A percentile compares a stretch with the other conserved stretches of the same genome.
Evolutionary conservation across 2,329 filamentous ascomycete genomes (phyloP).

Genomic region (Aspergillus neotritici): DNA sequence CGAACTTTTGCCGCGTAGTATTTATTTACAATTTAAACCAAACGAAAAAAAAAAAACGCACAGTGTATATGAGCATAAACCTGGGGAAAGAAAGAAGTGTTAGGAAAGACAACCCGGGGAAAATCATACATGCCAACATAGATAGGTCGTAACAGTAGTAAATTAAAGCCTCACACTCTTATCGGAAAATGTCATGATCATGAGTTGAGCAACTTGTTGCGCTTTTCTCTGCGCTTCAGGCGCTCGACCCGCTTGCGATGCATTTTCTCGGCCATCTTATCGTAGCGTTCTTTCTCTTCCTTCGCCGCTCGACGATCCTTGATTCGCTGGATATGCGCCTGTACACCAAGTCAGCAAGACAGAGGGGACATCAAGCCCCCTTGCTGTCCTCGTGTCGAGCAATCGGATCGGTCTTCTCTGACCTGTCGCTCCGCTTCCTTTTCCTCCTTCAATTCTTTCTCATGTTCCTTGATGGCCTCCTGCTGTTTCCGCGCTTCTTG

Average conservation of each 20-base stretch:
- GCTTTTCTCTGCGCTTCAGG: slow-evolving; percentile 91
- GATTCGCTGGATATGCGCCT: slow-evolving; percentile 73
- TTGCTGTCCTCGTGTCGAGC: not conserved
- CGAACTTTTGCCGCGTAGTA: too few relatives aligned
- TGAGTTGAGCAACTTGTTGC: slow-evolving; percentile 54
- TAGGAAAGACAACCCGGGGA: too few relatives aligned
- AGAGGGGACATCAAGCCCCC: not conserved
- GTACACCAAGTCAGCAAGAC: slow-evolving; percentile 4
- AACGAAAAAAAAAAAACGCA: too few relatives aligned
- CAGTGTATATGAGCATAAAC: too few relatives aligned
- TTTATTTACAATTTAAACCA: too few relatives aligned
- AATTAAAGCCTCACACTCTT: not conserved
- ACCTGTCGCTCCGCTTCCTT: slow-evolving; percentile 87
- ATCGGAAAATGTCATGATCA: slow-evolving; percentile 16
- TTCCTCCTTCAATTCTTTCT: slow-evolving; percentile 93
- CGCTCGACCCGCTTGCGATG: slow-evolving; percentile 91
- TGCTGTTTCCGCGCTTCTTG: slow-evolving; percentile 63
- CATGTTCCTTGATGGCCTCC: slow-evolving; percentile 79
- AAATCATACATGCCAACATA: too few relatives aligned
- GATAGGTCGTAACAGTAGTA: not conserved
- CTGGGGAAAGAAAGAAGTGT: too few relatives aligned
- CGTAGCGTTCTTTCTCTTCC: slow-evolving; percentile 87
- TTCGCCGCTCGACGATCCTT: slow-evolving; percentile 82
- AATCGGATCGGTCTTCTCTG: slow-evolving; percentile 23
- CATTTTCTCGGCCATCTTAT: slow-evolving; percentile 96